These are phyloP conservation scores for Pythium aphanidermatum DNA, from an alignment of 352 stramenopile genomes.

Conservation along the genomic window DNA sequence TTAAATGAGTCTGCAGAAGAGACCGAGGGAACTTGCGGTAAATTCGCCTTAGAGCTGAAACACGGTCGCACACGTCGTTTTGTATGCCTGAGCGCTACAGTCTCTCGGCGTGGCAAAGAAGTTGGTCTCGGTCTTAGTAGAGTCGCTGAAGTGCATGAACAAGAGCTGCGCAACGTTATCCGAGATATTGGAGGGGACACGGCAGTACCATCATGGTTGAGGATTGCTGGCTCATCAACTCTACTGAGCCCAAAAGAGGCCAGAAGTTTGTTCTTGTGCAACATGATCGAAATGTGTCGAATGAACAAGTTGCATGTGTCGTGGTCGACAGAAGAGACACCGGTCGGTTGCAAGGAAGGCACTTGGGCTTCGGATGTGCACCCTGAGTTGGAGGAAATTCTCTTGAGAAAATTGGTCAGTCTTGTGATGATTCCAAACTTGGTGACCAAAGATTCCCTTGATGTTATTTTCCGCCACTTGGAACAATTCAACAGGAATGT, in stretches of 20 bases:
- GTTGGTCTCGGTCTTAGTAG: conserved; percentile 64
- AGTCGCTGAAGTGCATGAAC: conserved; percentile 44
- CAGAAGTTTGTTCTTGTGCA: conserved; percentile 75
- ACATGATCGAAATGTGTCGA: conserved; percentile 85
- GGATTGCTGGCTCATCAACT: conserved; percentile 64
- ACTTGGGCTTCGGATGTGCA: conserved; percentile 79
- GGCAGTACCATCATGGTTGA: conserved; percentile 55
- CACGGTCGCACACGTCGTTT: conserved; percentile 72
- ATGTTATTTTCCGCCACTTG: conserved; percentile 65
- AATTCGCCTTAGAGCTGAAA: conserved; percentile 84
- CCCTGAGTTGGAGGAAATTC: conserved; percentile 77
- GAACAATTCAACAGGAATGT: conserved; percentile 88
- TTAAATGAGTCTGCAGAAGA: conserved; percentile 35
- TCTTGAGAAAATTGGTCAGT: conserved; percentile 75
- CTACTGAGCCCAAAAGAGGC: conserved; percentile 72
- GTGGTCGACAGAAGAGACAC: conserved; percentile 84
- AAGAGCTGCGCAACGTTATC: conserved; percentile 66
- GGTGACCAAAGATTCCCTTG: conserved; percentile 70
- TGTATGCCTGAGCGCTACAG: conserved; percentile 59
- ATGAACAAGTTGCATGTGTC: conserved; percentile 86
- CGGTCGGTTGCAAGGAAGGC: conserved; percentile 81
- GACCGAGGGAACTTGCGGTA: conserved; percentile 58
- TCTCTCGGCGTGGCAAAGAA: conserved; percentile 62
- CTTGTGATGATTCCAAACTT: conserved; percentile 78
- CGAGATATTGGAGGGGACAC: conserved; percentile 64